Evolutionary conservation across 352 stramenopile genomes (phyloP), one percentile per base, ranked within the genome.

Genomic region (Aphanomyces cochlioides): DNA sequence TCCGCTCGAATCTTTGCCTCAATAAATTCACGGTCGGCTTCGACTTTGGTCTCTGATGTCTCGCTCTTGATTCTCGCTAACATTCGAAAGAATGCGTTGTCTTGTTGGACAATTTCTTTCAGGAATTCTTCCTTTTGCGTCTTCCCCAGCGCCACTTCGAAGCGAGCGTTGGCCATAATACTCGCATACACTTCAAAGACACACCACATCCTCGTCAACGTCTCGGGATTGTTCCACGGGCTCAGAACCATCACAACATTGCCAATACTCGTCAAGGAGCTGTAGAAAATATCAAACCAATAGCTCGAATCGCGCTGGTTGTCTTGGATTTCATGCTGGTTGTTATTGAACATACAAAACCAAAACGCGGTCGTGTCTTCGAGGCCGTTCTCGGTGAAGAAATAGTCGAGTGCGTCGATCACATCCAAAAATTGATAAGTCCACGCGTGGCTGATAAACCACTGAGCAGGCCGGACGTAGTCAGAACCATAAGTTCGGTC

Each of bases 341-440:
- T 67, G 47, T 67, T 67, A 34, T 54, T 57, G 34, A 67, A 67
- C 19, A 67, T 17, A 19, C 60, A 67, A 56, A 67, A 67, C 60
- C 60, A 67, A 17, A 67, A 13, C 19, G 21, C 60, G 1, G 60
- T 41, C 3, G n/a, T 19, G 7, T 67, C 60, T 28, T 5, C 5
- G 5, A 63, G 12, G 56, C 5, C 10, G 19, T n/a, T 8, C 2
- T 57, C 37, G 21, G 5, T 15, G 8, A 67, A 56, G 37, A 67
- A 67, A 5, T 37, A 15, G n/a, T 67, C 60, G 34, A 67, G 60
- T 17, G 28, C 47, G 17, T 67, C 60, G 17, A 67, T n/a, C 17
- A 57, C 21, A 2, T 67, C 60, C 19, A 67, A 37, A 37, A 67
- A 67, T 19, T 56, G 4, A 37, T 67, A 67, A 34, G 19, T 36